A percentile compares a stretch with the other conserved stretches of the same genome.
These are phyloP conservation scores for Albophoma yamanashiensis DNA, from an alignment of 2,329 filamentous ascomycete genomes.

Conservation along the genomic window DNA sequence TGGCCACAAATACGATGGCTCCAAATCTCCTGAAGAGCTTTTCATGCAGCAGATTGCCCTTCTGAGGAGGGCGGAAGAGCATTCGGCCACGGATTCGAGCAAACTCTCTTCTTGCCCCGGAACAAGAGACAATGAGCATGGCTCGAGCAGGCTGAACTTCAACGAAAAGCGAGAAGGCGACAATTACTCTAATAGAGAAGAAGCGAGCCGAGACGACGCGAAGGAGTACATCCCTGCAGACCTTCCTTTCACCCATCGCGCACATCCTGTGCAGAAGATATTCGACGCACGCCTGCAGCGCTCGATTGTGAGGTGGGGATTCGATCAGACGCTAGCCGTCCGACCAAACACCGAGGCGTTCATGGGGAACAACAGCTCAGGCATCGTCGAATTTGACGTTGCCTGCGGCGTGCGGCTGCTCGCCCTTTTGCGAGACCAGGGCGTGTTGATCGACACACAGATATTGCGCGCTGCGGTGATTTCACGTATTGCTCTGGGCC, in stretches of 20 bases:
- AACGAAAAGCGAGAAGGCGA: neutral
- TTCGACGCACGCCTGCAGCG: constrained; percentile 30
- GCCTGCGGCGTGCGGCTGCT: constrained; percentile 25
- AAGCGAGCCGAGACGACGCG: neutral
- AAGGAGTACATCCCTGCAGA: constrained; percentile 24
- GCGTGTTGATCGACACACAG: constrained; percentile 22
- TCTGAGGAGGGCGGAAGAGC: neutral
- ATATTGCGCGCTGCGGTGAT: constrained; percentile 17
- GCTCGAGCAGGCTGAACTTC: neutral
- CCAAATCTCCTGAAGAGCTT: neutral
- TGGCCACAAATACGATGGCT: neutral
- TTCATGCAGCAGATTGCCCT: neutral
- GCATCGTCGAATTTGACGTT: constrained; percentile 18
- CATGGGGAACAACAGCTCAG: constrained; percentile 2
- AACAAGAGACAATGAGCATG: neutral
- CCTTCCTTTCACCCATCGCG: constrained; percentile 25
- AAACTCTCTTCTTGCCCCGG: neutral
- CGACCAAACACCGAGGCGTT: constrained; percentile 7
- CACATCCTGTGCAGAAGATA: constrained; percentile 36
- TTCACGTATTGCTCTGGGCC: constrained; percentile 17
- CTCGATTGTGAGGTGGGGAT: constrained; percentile 33
- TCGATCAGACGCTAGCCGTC: constrained; percentile 23
- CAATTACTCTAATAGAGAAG: neutral
- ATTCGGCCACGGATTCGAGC: too few species aligned
- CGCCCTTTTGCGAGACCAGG: constrained; percentile 20